Evolutionary conservation across 257 asterid genomes (phyloP), one percentile per base, ranked within the genome.

Genomic region (Anisodus tanguticus): DNA sequence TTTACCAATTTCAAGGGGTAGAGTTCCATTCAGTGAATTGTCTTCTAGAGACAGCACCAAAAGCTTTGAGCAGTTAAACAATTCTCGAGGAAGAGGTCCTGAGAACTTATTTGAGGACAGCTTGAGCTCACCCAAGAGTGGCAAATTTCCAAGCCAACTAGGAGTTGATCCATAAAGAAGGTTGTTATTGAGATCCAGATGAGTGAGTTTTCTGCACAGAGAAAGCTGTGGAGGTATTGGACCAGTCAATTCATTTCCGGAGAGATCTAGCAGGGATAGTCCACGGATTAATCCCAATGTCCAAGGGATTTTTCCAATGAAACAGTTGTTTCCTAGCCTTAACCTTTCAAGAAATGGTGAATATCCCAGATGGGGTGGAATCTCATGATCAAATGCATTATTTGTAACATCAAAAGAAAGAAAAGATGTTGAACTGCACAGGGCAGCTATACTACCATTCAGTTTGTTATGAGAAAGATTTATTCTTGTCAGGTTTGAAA

Each of bases 391-490:
- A 85, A 94, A 95, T 66, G 87, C 92, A 72, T 95, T 95, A 83
- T 91, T 90, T 2, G 94, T 91, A 37, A 95, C 94, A 86, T 95
- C 99, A 62, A 94, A 95, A 0, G 99, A 95, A 8, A 95, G 93
- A 64, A 91, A 90, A 53, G 89, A 84, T 22, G 62, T 89, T 1
- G 98, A 94, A 82, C 79, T 85, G 86, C 99, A 94, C 53, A 95
- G 89, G 6, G 98, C 92, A 63, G 91, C 91, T 66, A 95, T 86
- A 89, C 93, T 93, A 47, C 99, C 98, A 83, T 84, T 91, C 57
- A 94, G 84, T 41, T 87, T 91, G 89, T 95, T 95, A 82, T 90
- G 89, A 4, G 98, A 92, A 11, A 95, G 86, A 87, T 95, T 95
- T 82, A 95, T 85, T 85, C 99, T 92, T 9, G 99, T 94, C 85